Evolutionary conservation across 352 stramenopile species (phyloP), one percentile per base, ranked within the genome.

Genomic region (Vaucheria bursata): DNA sequence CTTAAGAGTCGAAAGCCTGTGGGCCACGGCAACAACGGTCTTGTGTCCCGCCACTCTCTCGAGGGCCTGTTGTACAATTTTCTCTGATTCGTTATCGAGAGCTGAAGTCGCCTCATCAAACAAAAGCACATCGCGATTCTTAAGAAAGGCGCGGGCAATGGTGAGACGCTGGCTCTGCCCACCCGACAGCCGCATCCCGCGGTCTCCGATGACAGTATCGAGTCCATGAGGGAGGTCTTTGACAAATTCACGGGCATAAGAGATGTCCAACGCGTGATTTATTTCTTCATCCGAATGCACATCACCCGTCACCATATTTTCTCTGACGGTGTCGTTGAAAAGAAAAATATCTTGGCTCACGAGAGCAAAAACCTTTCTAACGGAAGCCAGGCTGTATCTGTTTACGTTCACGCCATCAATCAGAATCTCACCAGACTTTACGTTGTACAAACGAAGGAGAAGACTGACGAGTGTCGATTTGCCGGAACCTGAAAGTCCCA

Each of bases 141-240:
- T 92, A 59, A 96, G 75, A 36, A 96, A 86, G 0, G 91, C 91
- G 7, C 92, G 86, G 0, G 91, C 92, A 49, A 97, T 91, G 38
- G 91, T 90, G 71, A 97, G 88, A 36, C 93, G 88, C 79, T 97
- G 92, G 73, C 96, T 96, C 87, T 98, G 93, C 2, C 94, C 95
- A 49, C 93, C 94, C 2, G 88, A 96, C 6, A 98, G 85, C 73
- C 94, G 87, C 3, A 86, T 81, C 5, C 92, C 92, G 6, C 81
- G 68, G 25, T 91, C 88, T 25, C 89, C 89, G 0, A 93, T 85
- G 79, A 90, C 74, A 4, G 92, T 97, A 68, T 96, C 86, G 72
- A 93, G 93, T 1, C 84, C 84, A 6, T 90, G 79, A 0, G 93
- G 91, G 68, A 97, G 45, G 45, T 25, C 12, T 25, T 25, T 18